Evolutionary conservation across 2,329 filamentous ascomycete species (phyloP), one percentile per base, ranked within the genome.

Genomic region (Sodiomyces alkalinus): DNA sequence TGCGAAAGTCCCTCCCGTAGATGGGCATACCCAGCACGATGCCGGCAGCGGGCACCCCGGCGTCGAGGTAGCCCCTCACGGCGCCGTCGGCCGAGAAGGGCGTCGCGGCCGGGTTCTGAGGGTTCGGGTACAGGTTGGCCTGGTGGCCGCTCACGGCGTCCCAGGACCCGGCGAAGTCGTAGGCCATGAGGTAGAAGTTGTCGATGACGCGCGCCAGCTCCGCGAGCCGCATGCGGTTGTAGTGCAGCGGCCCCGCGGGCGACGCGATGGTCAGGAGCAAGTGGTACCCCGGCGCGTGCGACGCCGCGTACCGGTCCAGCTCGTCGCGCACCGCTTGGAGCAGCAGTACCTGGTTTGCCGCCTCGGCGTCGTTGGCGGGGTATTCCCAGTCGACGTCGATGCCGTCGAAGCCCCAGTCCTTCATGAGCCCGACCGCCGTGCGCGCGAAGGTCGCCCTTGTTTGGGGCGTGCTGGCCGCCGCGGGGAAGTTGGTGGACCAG

Each of bases 1-100:
- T 28, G 20, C 42, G 12, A 43, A 87, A 90, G 0, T 74, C 59
- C 14, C 79, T 74, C 2, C 81, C 82, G 45, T 90, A 90, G 6
- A 92, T 58, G 0, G 83, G 81, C 64, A 90, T 76, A 3, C 82
- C 81, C 4, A 90, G 57, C 2, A 81, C 65, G 31, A 92, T 67
- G 49, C 87, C 87, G 29, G 49, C 46, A 0, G 69, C 44, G 0
- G 69, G 56, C 0, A 90, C 67, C 6, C 74, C 74, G 4, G 65
- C 64, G 1, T 55, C 48, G 18, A 74, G 52, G 52, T 92, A 92
- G 30, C 64, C 70, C 4, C 59, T 47, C 23, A 92, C 53, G 3
- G 80, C 79, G 12, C 57, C 52, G 18, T 77, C 59, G 3, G 75
- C 76, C 45, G 66, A 77, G 58, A 74, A 87, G 0, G 77, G 77